Conservation (phyloP, 352 stramenopile species). For the Phytophthora fragariae region DNA sequence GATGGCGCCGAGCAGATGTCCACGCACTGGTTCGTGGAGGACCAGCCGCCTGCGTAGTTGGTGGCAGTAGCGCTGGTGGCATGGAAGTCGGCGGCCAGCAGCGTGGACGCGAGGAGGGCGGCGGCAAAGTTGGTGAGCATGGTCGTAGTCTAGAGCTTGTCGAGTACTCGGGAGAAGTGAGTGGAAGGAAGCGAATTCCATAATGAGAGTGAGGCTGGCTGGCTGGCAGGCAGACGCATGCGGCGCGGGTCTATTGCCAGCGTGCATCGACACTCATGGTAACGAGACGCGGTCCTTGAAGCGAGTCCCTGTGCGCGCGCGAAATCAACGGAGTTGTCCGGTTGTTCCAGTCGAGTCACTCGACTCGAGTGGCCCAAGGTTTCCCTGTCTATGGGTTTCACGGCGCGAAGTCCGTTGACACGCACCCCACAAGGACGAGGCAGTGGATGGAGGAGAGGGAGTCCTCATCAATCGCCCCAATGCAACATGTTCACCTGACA, state of each 20-base stretch:
- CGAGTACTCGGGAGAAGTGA: conserved; percentile 23
- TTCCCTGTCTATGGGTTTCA: conserved; percentile 22
- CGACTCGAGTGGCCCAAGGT: not conserved
- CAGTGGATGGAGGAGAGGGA: conserved; percentile 13
- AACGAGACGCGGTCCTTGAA: conserved; percentile 23
- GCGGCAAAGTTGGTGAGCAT: conserved; percentile 26
- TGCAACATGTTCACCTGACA: not conserved
- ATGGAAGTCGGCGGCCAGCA: conserved; percentile 34
- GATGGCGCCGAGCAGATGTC: conserved; percentile 76
- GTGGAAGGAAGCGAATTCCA: conserved; percentile 24
- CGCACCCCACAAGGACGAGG: conserved; percentile 23
- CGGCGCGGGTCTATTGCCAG: conserved; percentile 13
- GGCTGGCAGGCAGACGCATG: not conserved
- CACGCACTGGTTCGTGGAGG: conserved; percentile 57
- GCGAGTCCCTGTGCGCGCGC: conserved; percentile 6
- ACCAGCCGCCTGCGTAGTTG: conserved; percentile 68
- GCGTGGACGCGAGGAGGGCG: conserved; percentile 23
- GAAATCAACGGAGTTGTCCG: conserved; percentile 27
- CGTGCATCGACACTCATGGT: conserved; percentile 13
- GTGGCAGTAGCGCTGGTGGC: conserved; percentile 30
- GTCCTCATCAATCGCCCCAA: conserved; percentile 20
- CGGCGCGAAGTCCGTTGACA: conserved; percentile 17
- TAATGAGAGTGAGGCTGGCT: conserved; percentile 9
- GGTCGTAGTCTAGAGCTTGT: conserved; percentile 4
- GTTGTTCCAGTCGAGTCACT: not conserved